Conservation (phyloP, 2,329 filamentous ascomycete genomes). For the Calonectria hongkongensis region DNA sequence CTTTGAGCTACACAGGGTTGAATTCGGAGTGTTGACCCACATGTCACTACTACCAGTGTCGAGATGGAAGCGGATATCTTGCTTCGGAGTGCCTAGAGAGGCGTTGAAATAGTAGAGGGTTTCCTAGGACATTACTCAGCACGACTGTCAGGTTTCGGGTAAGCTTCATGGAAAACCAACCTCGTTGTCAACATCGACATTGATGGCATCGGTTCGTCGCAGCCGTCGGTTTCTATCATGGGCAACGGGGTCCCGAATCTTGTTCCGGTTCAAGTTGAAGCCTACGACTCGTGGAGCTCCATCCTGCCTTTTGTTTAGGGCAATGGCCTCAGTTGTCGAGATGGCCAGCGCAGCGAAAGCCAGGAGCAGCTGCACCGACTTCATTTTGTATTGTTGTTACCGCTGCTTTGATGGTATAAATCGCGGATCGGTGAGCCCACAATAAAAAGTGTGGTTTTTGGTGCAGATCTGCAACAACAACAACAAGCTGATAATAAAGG, state of each 20-base stretch:
- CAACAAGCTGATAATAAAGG: neutral
- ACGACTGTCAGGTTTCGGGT: neutral
- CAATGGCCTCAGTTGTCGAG: constrained; percentile 52
- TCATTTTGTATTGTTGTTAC: constrained; percentile 59
- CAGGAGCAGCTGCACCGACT: constrained; percentile 54
- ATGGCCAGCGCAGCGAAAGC: constrained; percentile 51
- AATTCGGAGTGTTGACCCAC: constrained; percentile 81
- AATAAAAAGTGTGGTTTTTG: neutral
- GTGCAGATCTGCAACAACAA: constrained; percentile 9
- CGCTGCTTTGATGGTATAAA: neutral
- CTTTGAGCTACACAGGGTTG: constrained; percentile 72
- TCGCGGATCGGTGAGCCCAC: neutral
- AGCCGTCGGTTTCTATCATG: constrained; percentile 66
- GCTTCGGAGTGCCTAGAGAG: constrained; percentile 77
- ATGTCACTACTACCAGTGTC: constrained; percentile 83
- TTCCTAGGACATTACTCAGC: constrained; percentile 62
- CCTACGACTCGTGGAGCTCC: constrained; percentile 65
- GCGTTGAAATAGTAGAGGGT: constrained; percentile 80
- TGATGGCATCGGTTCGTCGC: constrained; percentile 65
- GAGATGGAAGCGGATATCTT: constrained; percentile 74
- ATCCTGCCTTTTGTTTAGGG: constrained; percentile 56
- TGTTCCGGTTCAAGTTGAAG: constrained; percentile 63
- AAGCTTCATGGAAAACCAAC: constrained; percentile 60
- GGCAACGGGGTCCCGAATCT: constrained; percentile 63
- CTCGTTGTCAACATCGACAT: constrained; percentile 73